These are phyloP conservation scores for Candida tetrigidarum DNA, from an alignment of 1,139 yeast species.

Conservation along the genomic window DNA sequence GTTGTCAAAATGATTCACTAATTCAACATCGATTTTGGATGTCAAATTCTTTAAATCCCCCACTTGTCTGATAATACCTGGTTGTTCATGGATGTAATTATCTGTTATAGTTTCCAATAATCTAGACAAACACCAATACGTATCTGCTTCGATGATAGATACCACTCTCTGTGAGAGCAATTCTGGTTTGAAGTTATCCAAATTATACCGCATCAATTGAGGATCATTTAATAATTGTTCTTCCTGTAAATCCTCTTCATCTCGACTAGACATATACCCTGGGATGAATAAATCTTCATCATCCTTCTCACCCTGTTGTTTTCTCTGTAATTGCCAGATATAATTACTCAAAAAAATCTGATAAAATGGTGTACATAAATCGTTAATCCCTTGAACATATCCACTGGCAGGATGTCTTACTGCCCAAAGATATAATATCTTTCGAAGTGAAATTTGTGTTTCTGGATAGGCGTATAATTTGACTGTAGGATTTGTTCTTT, in stretches of 20 bases:
- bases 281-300: conserved; percentile 41
- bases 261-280: conserved; percentile 28
- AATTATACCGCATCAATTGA: conserved; percentile 24
- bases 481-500: conserved; percentile 89
- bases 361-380: conserved; percentile 90
- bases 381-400: conserved; percentile 98
- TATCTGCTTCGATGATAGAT: conserved; percentile 79
- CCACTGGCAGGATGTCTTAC: conserved; percentile 98
- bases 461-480: conserved; percentile 68
- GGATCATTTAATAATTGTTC: conserved; percentile 32
- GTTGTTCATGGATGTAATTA: conserved; percentile 96
- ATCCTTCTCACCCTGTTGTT: conserved; percentile 19
- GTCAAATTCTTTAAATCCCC: conserved; percentile 77
- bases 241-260: conserved; percentile 33
- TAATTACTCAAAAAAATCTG: conserved; percentile 84
- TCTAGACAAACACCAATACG: conserved; percentile 95
- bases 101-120: conserved; percentile 93
- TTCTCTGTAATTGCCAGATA: conserved; percentile 48
- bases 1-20: conserved; percentile 71
- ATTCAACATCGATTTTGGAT: conserved; percentile 73
- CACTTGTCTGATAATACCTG: conserved; percentile 94
- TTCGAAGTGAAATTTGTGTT: conserved; percentile 79
- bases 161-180: conserved; percentile 54
- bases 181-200: conserved; percentile 62
- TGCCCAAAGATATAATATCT: conserved; percentile 92